Evolutionary conservation across 2,329 filamentous ascomycete species (phyloP).

Genomic region (Lasiodiplodia hormozganensis): DNA sequence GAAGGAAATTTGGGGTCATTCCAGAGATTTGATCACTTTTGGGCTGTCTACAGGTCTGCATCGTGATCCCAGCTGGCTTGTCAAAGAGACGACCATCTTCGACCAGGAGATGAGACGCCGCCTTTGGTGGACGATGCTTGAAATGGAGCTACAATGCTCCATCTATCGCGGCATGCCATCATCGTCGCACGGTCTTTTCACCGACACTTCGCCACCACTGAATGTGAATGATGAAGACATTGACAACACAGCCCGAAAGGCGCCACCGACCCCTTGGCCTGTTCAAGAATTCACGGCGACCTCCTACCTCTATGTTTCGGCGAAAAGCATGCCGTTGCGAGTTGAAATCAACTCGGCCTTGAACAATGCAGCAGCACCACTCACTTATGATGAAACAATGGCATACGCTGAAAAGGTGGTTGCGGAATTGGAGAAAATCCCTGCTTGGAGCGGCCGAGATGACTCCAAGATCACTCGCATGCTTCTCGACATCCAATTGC

Average conservation of each 20-base stretch:
- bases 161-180: constrained; percentile 62
- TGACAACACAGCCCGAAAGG: constrained; percentile 34
- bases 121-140: constrained; percentile 64
- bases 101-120: constrained; percentile 62
- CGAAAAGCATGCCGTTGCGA: constrained; percentile 41
- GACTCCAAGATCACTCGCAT: constrained; percentile 33
- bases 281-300: constrained; percentile 41
- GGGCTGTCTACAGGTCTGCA: constrained; percentile 63
- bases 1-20: constrained; percentile 61
- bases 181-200: constrained; percentile 50
- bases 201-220: constrained; percentile 56
- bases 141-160: constrained; percentile 63
- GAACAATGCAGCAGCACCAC: constrained; percentile 40
- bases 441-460: constrained; percentile 22
- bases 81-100: constrained; percentile 37
- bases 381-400: constrained; percentile 43
- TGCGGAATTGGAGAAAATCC: constrained; percentile 26
- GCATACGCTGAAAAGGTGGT: constrained; percentile 42
- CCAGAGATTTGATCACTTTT: constrained; percentile 58
- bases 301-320: constrained; percentile 38
- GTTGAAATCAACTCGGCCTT: constrained; percentile 42
- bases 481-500: constrained; percentile 39
- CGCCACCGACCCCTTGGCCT: constrained; percentile 37
- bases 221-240: constrained; percentile 61
- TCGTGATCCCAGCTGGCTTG: constrained; percentile 51